Conservation (phyloP, 1,284 basidiomycete genomes). For the Tylopilus sp. region DNA sequence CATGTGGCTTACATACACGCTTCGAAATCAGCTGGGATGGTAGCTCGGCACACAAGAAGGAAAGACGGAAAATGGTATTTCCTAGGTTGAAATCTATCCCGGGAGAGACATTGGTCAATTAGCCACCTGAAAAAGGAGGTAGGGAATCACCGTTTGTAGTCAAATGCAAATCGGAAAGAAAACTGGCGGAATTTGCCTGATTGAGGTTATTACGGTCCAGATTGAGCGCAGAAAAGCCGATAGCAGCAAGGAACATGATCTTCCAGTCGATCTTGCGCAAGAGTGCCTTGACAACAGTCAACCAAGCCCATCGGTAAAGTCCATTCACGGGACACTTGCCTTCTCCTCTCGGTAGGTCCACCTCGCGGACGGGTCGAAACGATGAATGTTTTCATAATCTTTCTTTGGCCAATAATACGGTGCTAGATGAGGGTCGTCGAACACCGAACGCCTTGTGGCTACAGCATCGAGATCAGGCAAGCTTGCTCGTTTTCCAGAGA, state of each 20-base stretch:
- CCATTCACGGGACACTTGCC: slow-evolving; percentile 31
- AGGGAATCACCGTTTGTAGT: slow-evolving; percentile 49
- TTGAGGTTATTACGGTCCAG: slow-evolving; percentile 51
- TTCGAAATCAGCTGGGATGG: slow-evolving; percentile 76
- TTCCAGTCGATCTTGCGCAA: slow-evolving; percentile 51
- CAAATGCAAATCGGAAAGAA: slow-evolving; percentile 61
- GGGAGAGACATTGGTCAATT: neutral
- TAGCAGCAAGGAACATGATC: slow-evolving; percentile 47
- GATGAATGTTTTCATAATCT: slow-evolving; percentile 61
- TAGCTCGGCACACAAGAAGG: slow-evolving; percentile 62
- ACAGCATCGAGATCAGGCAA: slow-evolving; percentile 1
- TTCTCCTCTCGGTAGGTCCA: slow-evolving; percentile 72
- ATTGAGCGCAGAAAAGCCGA: slow-evolving; percentile 48
- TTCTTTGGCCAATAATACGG: slow-evolving; percentile 54
- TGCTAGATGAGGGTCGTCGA: slow-evolving; percentile 53
- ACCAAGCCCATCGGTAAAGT: neutral
- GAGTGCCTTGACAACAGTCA: slow-evolving; percentile 21
- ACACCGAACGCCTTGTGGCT: slow-evolving; percentile 48
- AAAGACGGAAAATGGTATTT: slow-evolving; percentile 55
- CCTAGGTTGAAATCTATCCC: slow-evolving; percentile 61
- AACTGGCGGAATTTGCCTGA: slow-evolving; percentile 67
- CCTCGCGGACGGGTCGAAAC: slow-evolving; percentile 63
- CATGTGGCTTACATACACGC: slow-evolving; percentile 38
- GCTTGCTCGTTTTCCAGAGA: slow-evolving; percentile 3
- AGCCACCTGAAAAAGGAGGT: no score